Evolutionary conservation across 371 early-diverging fungal genomes (phyloP).

Genomic region (Entomophthora muscae): DNA sequence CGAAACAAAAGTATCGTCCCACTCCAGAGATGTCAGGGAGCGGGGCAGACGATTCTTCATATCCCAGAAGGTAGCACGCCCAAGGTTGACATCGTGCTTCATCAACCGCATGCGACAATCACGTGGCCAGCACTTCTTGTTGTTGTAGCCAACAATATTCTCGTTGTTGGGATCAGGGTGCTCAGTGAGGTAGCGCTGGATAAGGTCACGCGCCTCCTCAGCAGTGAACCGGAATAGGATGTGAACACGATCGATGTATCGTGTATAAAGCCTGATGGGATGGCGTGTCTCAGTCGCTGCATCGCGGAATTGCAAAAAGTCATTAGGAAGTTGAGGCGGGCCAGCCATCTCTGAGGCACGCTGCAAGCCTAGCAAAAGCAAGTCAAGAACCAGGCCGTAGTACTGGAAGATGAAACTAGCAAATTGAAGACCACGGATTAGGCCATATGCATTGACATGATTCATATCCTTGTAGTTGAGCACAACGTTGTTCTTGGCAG

Average conservation of each 20-base stretch:
- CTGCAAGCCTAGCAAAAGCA: slow-evolving; percentile 88
- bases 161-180: slow-evolving; percentile 98
- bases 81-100: slow-evolving; percentile 94
- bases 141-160: slow-evolving; percentile 95
- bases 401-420: slow-evolving; percentile 95
- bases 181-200: slow-evolving; percentile 92
- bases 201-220: slow-evolving; percentile 85
- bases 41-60: slow-evolving; percentile 94
- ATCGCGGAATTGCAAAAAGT: slow-evolving; percentile 91
- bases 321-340: slow-evolving; percentile 83
- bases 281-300: slow-evolving; percentile 82
- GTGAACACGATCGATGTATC: slow-evolving; percentile 86
- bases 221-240: slow-evolving; percentile 87
- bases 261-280: slow-evolving; percentile 90
- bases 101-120: slow-evolving; percentile 97
- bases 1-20: slow-evolving; percentile 91
- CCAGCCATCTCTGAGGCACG: slow-evolving; percentile 95
- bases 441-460: slow-evolving; percentile 91
- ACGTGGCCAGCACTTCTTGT: slow-evolving; percentile 93
- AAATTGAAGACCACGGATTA: slow-evolving; percentile 97
- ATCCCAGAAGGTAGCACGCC: slow-evolving; percentile 95
- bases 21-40: slow-evolving; percentile 91
- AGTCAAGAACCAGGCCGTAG: slow-evolving; percentile 91
- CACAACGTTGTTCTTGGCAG: slow-evolving; percentile 93
- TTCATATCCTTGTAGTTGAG: slow-evolving; percentile 99